Base-by-base conservation (phyloP, 257 asterid genomes). In the Fraxinus americana region DNA sequence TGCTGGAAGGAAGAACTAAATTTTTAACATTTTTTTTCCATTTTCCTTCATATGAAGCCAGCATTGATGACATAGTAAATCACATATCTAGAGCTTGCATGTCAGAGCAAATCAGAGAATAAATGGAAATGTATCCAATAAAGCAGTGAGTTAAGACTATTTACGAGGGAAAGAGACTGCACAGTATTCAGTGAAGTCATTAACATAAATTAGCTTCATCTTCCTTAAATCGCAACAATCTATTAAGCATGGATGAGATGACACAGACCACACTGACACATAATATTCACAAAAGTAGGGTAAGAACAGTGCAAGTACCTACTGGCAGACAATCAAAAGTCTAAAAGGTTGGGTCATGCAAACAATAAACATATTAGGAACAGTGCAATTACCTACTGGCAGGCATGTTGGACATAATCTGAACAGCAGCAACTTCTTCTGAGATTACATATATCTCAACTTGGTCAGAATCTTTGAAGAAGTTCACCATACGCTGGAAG, bases 381-480 rank as follows among this genome's bases (percentile, higher is more conserved):
- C 30, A 36, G 63, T 78, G 69, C 30, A 72, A 82, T 29, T 91
- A 95, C 99, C 99, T 90, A 81, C 97, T 93, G 77, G 86, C 93
- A 25, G 97, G 99, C 92, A 88, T 85, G 84, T 71, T 86, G 74
- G 91, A 85, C 12, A 84, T 83, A 72, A 88, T 89, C 2, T 85
- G 91, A 21, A 91, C 89, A 71, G 73, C 90, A 82, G 87, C 21
- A 11, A 11, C 94, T 81, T 88, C 97, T 71, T 89, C 96, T 1
- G 88, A 86, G 68, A 89, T 83, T 38, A 95, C 81, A 80, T 93
- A 95, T 75, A 95, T 92, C 84, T 95, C 98, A 30, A 93, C 98
- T 79, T 95, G 98, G 83, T 95, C 99, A n/a, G 96, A 80, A 29
- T 95, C 96, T 85, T 91, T 89, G 80, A 91, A 93, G 87, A 92